phyloP scores from a whole-genome alignment of 495 filamentous ascomycete genomes.

The Xylaria grammica region DNA sequence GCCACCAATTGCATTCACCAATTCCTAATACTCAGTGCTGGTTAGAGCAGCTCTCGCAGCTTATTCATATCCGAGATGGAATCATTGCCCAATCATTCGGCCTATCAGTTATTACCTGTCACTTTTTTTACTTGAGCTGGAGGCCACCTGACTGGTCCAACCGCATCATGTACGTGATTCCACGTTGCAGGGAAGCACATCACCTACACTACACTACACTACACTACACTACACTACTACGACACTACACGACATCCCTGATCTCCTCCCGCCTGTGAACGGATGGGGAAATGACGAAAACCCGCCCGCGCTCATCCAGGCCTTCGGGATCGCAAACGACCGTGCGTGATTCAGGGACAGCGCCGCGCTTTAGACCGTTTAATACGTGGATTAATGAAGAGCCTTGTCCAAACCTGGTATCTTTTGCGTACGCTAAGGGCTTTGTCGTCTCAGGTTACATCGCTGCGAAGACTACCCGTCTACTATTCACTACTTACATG shows the following conservation, averaged over 20 bases:
- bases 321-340: slow-evolving; percentile 14
- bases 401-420: slow-evolving; percentile 16
- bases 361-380: slow-evolving; percentile 5
- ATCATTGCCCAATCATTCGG: slow-evolving; percentile 5
- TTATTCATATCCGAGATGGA: not conserved
- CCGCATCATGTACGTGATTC: not conserved
- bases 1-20: slow-evolving; percentile 8
- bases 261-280: slow-evolving; percentile 18
- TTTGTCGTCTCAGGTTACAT: slow-evolving; percentile 6
- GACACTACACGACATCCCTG: not conserved
- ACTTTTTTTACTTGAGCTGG: not conserved
- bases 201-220: too few relatives aligned
- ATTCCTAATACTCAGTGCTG: not conserved
- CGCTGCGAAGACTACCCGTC: not conserved
- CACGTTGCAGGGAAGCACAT: slow-evolving; percentile 7
- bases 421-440: not conserved
- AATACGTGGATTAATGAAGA: slow-evolving; percentile 3
- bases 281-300: slow-evolving; percentile 18
- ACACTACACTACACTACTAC: too few relatives aligned
- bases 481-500: not conserved
- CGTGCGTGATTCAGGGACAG: slow-evolving; percentile 9
- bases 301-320: slow-evolving; percentile 11
- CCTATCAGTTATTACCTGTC: slow-evolving; percentile 6
- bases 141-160: not conserved
- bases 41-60: not conserved